A percentile compares a stretch with the other conserved stretches of the same genome.
Conservation (phyloP, 176 grass and related monocot species). For the Bromus sterilis region DNA sequence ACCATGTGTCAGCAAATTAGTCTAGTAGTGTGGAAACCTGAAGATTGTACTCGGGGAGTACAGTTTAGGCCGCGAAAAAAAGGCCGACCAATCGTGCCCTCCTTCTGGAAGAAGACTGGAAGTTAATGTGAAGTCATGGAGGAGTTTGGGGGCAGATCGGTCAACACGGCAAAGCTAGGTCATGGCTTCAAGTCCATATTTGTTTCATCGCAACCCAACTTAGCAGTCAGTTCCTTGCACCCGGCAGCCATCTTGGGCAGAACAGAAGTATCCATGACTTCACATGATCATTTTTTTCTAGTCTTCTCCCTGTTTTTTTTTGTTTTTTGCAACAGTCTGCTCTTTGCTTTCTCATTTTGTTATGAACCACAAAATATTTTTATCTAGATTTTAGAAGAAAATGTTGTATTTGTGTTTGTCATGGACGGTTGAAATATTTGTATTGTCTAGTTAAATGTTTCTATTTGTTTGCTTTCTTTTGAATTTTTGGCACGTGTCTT, state of each 20-base stretch:
- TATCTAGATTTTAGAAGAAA: background rate
- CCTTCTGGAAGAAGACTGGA: constrained; percentile 5
- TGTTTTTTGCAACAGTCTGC: too few species aligned
- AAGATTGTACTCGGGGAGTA: too few species aligned
- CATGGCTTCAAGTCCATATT: constrained; percentile 11
- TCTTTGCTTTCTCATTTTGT: background rate
- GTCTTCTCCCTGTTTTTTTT: too few species aligned
- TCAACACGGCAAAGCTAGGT: constrained; percentile 25
- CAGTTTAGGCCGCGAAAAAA: background rate
- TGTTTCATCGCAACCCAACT: constrained; percentile 6
- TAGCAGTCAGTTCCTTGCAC: constrained; percentile 5
- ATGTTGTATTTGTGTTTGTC: background rate
- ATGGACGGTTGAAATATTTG: background rate
- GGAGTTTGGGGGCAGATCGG: background rate
- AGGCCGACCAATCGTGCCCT: background rate
- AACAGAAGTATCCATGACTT: background rate
- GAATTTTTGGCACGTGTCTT: too few species aligned
- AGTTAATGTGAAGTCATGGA: constrained; percentile 1
- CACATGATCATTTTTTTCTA: background rate
- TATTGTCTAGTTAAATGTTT: background rate
- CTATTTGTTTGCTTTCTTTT: background rate
- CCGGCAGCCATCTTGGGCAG: background rate
- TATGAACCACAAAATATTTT: background rate
- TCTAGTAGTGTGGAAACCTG: background rate
- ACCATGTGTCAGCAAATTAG: background rate